Base-by-base conservation (phyloP, 768 basidiomycete species). In the Hypholoma fasciculare region DNA sequence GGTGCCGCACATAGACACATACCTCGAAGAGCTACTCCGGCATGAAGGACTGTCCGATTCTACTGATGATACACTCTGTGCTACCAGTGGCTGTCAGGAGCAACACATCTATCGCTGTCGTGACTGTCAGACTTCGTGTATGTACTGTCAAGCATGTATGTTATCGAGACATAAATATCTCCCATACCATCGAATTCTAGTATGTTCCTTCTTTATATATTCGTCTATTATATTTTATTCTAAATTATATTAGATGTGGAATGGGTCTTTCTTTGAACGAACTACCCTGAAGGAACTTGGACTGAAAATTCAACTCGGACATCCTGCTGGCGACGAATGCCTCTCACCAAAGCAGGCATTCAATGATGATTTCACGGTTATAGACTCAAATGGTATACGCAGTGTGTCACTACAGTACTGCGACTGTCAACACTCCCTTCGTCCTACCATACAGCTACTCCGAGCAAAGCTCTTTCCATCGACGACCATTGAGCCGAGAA, bases 361-460 rank as follows among this genome's bases (percentile, higher is more conserved):
- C 4, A 55, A 58, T 26, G 59, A 70, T n/a, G 59, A 69, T 8
- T 75, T 75, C 54, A 53, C 65, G 6, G 56, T 77, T n/a, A 60
- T 76, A 27, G 61, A 72, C 52, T 46, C 39, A 2, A 60, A 64
- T 52, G 72, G 68, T 0, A 66, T 77, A 11, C 74, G 74, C 48
- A 9, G 53, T 1, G 65, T 77, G 12, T 49, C 36, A 2, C 44
- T 76, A 1, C 64, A 71, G 55, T 76, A 67, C 56, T 77, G 76
- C 53, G 64, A 56, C 9, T 77, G 75, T 58, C 43, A 52, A 13
- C 9, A 38, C 7, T 20, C 61, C 9, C 19, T 44, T 14, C 16
- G 53, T 20, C 48, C 51, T 7, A 37, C 34, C 14, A 38, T 62
- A n/a, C 71, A 72, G 49, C 56, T 72, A 0, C 62, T 72, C 20